Evolutionary conservation across 2,329 filamentous ascomycete genomes (phyloP).

Genomic region (Hypomyces perniciosus): DNA sequence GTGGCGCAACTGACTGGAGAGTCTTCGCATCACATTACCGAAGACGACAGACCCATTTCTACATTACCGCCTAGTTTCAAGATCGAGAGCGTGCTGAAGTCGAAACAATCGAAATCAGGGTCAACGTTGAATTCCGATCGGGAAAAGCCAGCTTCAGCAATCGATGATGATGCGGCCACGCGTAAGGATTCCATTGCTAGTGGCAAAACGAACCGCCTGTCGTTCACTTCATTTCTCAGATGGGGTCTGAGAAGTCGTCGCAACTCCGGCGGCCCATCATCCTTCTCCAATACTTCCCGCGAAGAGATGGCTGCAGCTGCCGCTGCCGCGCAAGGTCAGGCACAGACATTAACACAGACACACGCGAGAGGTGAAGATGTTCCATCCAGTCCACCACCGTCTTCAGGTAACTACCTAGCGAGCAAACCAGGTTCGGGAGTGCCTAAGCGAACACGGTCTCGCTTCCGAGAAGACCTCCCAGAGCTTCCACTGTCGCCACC

Average conservation of each 20-base stretch:
- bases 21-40: not conserved
- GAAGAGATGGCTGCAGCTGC: conserved; percentile 61
- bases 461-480: conserved; percentile 86
- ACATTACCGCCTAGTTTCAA: conserved; percentile 20
- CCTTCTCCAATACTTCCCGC: conserved; percentile 87
- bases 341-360: conserved; percentile 31
- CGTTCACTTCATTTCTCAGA: conserved; percentile 71
- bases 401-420: conserved; percentile 22
- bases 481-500: conserved; percentile 83
- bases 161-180: conserved; percentile 44
- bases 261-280: conserved; percentile 54
- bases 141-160: conserved; percentile 29
- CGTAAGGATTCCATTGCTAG: conserved; percentile 52
- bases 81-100: conserved; percentile 36
- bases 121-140: conserved; percentile 40
- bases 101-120: conserved; percentile 44
- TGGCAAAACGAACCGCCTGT: conserved; percentile 36
- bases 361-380: conserved; percentile 13
- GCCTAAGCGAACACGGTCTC: conserved; percentile 78
- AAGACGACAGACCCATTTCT: conserved; percentile 19
- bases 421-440: conserved; percentile 37
- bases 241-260: conserved; percentile 57
- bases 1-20: not conserved
- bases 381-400: conserved; percentile 1
- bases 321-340: conserved; percentile 29